Evolutionary conservation across 768 basidiomycete species (phyloP), one percentile per base, ranked within the genome.

Genomic region (Clitopilus hobsonii): DNA sequence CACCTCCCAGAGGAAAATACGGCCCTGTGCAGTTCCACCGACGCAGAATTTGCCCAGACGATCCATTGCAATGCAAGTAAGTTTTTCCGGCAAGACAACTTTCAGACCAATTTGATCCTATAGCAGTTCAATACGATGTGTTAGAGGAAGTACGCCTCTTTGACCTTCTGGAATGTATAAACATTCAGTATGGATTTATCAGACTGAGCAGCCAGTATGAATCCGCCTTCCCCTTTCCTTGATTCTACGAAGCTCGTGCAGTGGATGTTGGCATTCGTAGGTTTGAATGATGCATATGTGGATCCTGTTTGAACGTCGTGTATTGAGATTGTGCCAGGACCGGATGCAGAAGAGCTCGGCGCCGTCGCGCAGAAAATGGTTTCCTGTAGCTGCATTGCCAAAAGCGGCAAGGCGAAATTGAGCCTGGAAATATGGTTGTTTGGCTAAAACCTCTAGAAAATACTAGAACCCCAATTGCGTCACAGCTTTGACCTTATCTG

Each of bases 1-100:
- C 60, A 87, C 94, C 89, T 98, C 95, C 97, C 97, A 99, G 1
- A 99, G 71, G 65, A 95, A 95, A 62, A 98, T 82, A 52, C 94
- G 84, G 26, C 97, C 97, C 63, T 89, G 86, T 3, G 81, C 69
- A 0, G 94, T 95, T 27, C 94, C 97, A 23, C 89, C 95, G 0
- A 91, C 94, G 62, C 91, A 94, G 61, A 85, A 89, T 29, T 74
- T 70, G 3, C 94, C 94, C 47, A 74, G 75, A 16, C 75, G 75
- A 68, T 95, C 91, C 6, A 92, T 65, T 5, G 88, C 77, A 32
- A 97, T 79, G 61, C 90, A 93, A 23, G 85, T 80, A 45, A 98
- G 72, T 66, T 90, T 93, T 70, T 98, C 96, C 0, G 96, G 93
- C 0, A 98, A 75, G 10, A 97, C 85, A 26, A 95, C 79, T 69